A percentile compares a stretch with the other conserved stretches of the same genome.
phyloP scores from a whole-genome alignment of 352 stramenopile species.

The Phytophthora macrochlamydospora region DNA sequence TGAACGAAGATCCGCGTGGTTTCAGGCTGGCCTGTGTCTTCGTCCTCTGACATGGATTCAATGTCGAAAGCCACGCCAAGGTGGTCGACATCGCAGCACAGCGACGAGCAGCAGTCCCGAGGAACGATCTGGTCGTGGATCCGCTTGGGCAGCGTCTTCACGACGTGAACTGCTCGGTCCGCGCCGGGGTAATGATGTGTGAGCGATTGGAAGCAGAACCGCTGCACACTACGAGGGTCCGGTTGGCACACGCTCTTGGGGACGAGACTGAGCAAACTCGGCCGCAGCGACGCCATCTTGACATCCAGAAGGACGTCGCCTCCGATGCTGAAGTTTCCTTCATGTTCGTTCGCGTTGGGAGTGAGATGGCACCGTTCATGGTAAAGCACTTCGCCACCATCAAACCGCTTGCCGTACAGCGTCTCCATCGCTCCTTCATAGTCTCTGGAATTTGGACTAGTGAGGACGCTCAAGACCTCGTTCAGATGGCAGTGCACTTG shows the following conservation, averaged over 20 bases:
- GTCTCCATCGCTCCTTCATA: constrained; percentile 34
- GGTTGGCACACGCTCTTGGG: not conserved
- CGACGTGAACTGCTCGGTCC: constrained; percentile 46
- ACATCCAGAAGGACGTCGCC: not conserved
- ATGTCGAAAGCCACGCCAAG: constrained; percentile 48
- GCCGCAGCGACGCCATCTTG: constrained; percentile 3
- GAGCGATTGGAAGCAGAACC: constrained; percentile 37
- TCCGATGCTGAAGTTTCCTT: not conserved
- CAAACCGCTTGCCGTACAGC: constrained; percentile 33
- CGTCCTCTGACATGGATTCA: not conserved
- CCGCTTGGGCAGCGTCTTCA: constrained; percentile 57
- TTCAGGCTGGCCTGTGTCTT: not conserved
- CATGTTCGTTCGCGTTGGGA: not conserved
- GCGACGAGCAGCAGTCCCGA: constrained; percentile 29
- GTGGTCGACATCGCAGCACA: constrained; percentile 50
- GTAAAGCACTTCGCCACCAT: constrained; percentile 31
- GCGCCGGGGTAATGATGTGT: constrained; percentile 41
- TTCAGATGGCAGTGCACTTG: constrained; percentile 45
- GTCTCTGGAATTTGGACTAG: constrained; percentile 23
- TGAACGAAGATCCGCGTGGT: constrained; percentile 18
- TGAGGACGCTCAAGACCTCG: constrained; percentile 47
- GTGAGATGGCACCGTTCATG: constrained; percentile 24
- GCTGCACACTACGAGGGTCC: not conserved
- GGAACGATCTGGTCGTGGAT: constrained; percentile 46
- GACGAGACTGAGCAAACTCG: constrained; percentile 7